Evolutionary conservation across 257 asterid genomes (phyloP), one percentile per base, ranked within the genome.

Genomic region (Salvia rosmarinus): DNA sequence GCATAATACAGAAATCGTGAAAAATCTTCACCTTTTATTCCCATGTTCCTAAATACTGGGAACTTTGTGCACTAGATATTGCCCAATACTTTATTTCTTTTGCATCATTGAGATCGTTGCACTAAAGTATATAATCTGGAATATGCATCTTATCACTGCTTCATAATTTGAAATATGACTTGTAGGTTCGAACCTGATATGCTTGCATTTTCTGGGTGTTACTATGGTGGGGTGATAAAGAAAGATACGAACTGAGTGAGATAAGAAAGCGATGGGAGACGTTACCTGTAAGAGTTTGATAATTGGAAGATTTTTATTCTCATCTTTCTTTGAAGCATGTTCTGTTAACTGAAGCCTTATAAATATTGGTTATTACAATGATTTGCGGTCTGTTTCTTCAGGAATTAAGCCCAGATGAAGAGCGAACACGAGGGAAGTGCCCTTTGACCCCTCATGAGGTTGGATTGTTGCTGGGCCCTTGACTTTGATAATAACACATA

Each of bases 381-480:
- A 52, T 63, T 19, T 57, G n/a, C 52, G 25, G 9, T 75, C 61
- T 64, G 66, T 74, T 83, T 71, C 57, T 58, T 42, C 85, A 95
- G 98, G 98, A 91, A 72, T 71, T 82, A 66, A 89, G 86, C 81
- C 96, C 99, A 9, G 99, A 95, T 76, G 99, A 95, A 82, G 99
- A 91, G 80, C 77, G 99, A 66, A 72, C 84, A 37, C 87, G 99
- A 67, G 99, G 99, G 78, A 95, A 86, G 80, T 95, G 99, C 76
- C 99, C 99, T 67, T 86, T 95, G 79, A 95, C 99, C 64, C 99
- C 99, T 57, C 92, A 86, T 67, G 99, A 95, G 81, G 97, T 95
- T 9, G 99, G 99, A 61, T 81, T 95, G 81, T 85, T 91, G 94
- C 86, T 95, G 96, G 57, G 98, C 98, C 65, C 95, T 95, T 75